Evolutionary conservation across 495 filamentous ascomycete species (phyloP).

Genomic region (Trichoderma erinaceum): DNA sequence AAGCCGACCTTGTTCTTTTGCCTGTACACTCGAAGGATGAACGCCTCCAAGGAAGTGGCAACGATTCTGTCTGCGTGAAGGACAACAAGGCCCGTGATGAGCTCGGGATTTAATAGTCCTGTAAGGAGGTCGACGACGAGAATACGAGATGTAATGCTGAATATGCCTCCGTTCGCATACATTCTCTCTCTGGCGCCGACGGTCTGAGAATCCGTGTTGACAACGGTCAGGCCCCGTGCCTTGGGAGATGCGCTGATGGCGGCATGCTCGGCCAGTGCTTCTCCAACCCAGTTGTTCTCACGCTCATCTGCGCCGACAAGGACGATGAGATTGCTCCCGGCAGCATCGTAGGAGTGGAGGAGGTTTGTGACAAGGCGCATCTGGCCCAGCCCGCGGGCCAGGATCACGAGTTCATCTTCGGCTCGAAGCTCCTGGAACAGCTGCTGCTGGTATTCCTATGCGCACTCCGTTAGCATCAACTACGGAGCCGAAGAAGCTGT

Average conservation of each 20-base stretch:
- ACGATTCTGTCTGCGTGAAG: slow-evolving; percentile 84
- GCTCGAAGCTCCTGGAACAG: slow-evolving; percentile 82
- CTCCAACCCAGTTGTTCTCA: slow-evolving; percentile 91
- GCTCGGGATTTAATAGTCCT: slow-evolving; percentile 73
- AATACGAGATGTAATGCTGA: slow-evolving; percentile 95
- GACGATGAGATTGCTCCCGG: slow-evolving; percentile 85
- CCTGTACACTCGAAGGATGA: slow-evolving; percentile 88
- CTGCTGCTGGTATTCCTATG: slow-evolving; percentile 76
- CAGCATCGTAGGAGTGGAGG: slow-evolving; percentile 92
- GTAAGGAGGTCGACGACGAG: slow-evolving; percentile 88
- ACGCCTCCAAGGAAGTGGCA: slow-evolving; percentile 87
- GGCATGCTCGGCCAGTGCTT: slow-evolving; percentile 89
- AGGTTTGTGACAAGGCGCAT: slow-evolving; percentile 87
- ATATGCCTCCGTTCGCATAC: slow-evolving; percentile 82
- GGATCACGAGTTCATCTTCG: slow-evolving; percentile 88
- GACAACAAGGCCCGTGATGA: slow-evolving; percentile 79
- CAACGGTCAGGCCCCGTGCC: slow-evolving; percentile 77
- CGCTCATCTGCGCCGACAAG: slow-evolving; percentile 86
- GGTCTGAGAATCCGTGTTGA: slow-evolving; percentile 90
- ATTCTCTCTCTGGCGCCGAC: slow-evolving; percentile 83
- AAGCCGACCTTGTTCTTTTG: slow-evolving; percentile 91
- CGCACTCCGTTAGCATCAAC: neutral
- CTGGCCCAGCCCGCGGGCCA: slow-evolving; percentile 87
- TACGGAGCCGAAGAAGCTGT: neutral
- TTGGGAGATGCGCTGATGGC: slow-evolving; percentile 68